These are phyloP conservation scores for Komagataella pseudopastoris DNA, from an alignment of 805 yeast species.

Conservation along the genomic window DNA sequence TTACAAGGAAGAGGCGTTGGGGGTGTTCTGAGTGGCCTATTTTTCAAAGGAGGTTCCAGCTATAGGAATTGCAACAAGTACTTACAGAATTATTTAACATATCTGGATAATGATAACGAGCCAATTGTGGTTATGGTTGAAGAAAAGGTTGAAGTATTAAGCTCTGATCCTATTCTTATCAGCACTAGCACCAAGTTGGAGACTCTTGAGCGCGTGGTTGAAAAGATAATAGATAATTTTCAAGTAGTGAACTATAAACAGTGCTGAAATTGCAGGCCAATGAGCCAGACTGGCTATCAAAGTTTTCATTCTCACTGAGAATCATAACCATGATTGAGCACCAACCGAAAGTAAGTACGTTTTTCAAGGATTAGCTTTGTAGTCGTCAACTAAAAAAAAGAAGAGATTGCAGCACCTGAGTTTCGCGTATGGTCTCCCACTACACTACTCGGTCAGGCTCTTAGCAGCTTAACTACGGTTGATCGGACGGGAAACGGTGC, in stretches of 20 bases:
- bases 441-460: too few relatives aligned
- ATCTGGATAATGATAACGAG: slow-evolving; percentile 21
- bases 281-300: too few relatives aligned
- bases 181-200: slow-evolving; percentile 52
- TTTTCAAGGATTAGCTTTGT: too few relatives aligned
- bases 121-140: slow-evolving; percentile 43
- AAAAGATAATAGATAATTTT: neutral
- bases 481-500: too few relatives aligned
- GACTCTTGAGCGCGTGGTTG: slow-evolving; percentile 30
- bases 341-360: too few relatives aligned
- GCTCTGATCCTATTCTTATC: slow-evolving; percentile 56
- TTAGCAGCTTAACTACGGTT: too few relatives aligned
- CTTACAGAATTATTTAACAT: slow-evolving; percentile 51
- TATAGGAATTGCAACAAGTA: slow-evolving; percentile 31
- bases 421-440: too few relatives aligned
- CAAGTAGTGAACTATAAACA: neutral
- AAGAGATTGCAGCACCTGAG: too few relatives aligned
- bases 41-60: slow-evolving; percentile 14
- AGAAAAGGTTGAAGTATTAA: slow-evolving; percentile 43
- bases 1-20: neutral
- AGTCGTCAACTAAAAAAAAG: too few relatives aligned
- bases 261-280: too few relatives aligned
- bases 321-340: too few relatives aligned
- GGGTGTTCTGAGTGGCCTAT: neutral
- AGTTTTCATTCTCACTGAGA: too few relatives aligned